Percentiles rank a stretch among this genome's conserved stretches.
Conservation (phyloP, 2,329 filamentous ascomycete genomes). For the Fusarium penzigii region DNA sequence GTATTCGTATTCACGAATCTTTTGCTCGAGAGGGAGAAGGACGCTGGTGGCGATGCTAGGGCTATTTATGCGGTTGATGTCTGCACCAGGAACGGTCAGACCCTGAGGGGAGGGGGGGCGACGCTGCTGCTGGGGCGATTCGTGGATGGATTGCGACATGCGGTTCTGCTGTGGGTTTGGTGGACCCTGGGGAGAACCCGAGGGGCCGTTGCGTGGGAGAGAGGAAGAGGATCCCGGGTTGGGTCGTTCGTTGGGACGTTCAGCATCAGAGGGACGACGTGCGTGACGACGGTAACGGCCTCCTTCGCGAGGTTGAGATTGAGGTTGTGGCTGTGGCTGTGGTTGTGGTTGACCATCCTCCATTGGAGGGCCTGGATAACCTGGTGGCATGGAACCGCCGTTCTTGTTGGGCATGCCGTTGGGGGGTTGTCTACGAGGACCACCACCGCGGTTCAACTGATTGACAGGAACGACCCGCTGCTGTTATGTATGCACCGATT, state of each 20-base stretch:
- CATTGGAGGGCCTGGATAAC: conserved; percentile 20
- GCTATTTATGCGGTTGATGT: conserved; percentile 45
- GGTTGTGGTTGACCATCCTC: conserved; percentile 12
- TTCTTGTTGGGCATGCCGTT: conserved; percentile 7
- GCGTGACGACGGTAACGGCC: conserved; percentile 27
- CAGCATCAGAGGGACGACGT: conserved; percentile 24
- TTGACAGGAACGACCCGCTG: conserved; percentile 30
- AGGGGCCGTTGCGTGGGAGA: neutral
- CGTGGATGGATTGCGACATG: conserved; percentile 13
- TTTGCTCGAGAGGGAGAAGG: conserved; percentile 46
- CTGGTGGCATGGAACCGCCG: conserved; percentile 19
- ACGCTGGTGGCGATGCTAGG: conserved; percentile 45
- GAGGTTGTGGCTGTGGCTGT: neutral
- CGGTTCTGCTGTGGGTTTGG: conserved; percentile 22
- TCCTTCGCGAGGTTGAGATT: conserved; percentile 17
- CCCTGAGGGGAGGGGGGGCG: conserved; percentile 18
- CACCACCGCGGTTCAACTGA: conserved; percentile 21
- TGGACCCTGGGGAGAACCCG: conserved; percentile 9
- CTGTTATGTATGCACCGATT: conserved; percentile 11
- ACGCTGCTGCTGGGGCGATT: conserved; percentile 16
- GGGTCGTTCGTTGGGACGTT: conserved; percentile 1
- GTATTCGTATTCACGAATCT: conserved; percentile 45
- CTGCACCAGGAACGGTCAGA: conserved; percentile 16
- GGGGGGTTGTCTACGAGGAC: conserved; percentile 22
- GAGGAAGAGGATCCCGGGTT: no score